Conservation (phyloP, 1,284 basidiomycete species). For the Crucibulum cyathiforme region DNA sequence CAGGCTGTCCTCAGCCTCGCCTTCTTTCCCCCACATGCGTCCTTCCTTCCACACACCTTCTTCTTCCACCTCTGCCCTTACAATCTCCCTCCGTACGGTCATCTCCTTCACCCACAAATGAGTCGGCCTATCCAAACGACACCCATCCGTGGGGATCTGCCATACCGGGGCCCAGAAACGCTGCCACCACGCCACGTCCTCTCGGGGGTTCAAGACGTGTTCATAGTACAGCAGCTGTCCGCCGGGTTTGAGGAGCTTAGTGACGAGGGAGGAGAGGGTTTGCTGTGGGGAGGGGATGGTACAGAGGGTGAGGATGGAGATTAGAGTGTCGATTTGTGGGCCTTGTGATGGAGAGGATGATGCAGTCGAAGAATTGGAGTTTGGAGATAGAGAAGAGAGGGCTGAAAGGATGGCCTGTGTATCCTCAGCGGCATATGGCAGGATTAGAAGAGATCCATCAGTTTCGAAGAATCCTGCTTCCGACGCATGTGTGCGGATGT, state of each 20-base stretch:
- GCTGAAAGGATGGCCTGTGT: constrained; percentile 50
- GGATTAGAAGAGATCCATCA: constrained; percentile 46
- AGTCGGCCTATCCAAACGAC: constrained; percentile 62
- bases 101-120: constrained; percentile 56
- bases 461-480: constrained; percentile 59
- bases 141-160: constrained; percentile 62
- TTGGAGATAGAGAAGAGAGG: not conserved
- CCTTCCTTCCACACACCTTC: constrained; percentile 47
- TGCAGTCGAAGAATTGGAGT: too few species aligned
- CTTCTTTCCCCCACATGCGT: constrained; percentile 52
- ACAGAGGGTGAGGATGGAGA: constrained; percentile 67
- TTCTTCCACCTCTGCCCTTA: constrained; percentile 16
- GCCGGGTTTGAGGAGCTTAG: constrained; percentile 58
- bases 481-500: constrained; percentile 54
- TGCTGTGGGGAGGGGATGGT: constrained; percentile 57
- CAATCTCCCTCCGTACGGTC: constrained; percentile 19
- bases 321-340: constrained; percentile 56
- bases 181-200: constrained; percentile 72
- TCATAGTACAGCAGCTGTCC: constrained; percentile 69
- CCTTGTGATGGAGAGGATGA: constrained; percentile 9
- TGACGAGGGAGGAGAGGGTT: constrained; percentile 49
- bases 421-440: constrained; percentile 66
- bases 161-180: constrained; percentile 72
- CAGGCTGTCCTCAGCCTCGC: constrained; percentile 54
- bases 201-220: constrained; percentile 59